Evolutionary conservation across 768 basidiomycete genomes (phyloP), one percentile per base, ranked within the genome.

Genomic region (Podaxis rugospora): DNA sequence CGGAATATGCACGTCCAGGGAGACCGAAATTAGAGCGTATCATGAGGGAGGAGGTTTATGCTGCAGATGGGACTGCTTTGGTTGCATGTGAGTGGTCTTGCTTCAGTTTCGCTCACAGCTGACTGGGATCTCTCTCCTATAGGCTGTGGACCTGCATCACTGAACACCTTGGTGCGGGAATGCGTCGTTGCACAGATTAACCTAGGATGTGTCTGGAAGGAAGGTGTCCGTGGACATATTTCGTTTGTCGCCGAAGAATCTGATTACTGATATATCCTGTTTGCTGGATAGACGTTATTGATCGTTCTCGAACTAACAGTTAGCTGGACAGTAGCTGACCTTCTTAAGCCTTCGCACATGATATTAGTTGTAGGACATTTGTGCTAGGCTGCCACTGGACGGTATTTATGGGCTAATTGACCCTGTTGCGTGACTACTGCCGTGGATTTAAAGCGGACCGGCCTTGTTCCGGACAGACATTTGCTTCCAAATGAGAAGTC

Each of bases 91-190:
- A 76, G 89, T n/a, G 21, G 1, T 18, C 28, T 14, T 46, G 32
- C 3, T 25, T 46, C 13, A 11, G 18, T 21, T 13, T 51, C n/a
- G 18, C 21, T 13, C 42, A 7, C 42, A 36, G 4, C 9, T 18
- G 10, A 32, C 18, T 50, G 11, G 13, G 25, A 40, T 13, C 5
- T n/a, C 13, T 55, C 13, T 36, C 35, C 13, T n/a, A 7, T 23
- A 89, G 88, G 86, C 65, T 92, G 90, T 66, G 91, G 90, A 1
- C 90, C 90, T 0, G 77, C 79, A 0, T 84, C 87, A 5, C 76
- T 92, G 54, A 88, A 89, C 68, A 84, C 81, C 4, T 74, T 89
- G 66, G 81, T 92, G 6, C 78, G 91, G 44, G 87, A 89, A 70
- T 74, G 82, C 44, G 79, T 91, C 7, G 79, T 87, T 0, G 70